A percentile compares a stretch with the other conserved stretches of the same genome.
These are phyloP conservation scores for Teunomyces barrocoloradensis DNA, from an alignment of 805 yeast genomes.

Conservation along the genomic window DNA sequence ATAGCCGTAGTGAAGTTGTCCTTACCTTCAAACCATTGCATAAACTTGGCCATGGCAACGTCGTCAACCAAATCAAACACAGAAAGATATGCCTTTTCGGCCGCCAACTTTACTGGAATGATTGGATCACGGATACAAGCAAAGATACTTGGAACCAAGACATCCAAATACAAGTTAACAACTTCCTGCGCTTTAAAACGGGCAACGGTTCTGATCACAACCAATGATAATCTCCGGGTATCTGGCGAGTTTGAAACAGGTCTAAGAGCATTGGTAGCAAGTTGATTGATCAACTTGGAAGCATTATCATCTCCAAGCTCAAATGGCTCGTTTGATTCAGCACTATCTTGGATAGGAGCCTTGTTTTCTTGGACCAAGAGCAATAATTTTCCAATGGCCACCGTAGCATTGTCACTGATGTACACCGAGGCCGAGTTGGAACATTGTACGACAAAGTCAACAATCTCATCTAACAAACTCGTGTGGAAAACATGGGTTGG, in stretches of 20 bases:
- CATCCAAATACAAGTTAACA: slow-evolving; percentile 52
- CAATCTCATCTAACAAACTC: slow-evolving; percentile 50
- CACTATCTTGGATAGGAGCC: slow-evolving; percentile 20
- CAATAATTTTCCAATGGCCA: slow-evolving; percentile 80
- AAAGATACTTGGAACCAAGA: slow-evolving; percentile 71
- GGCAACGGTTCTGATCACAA: slow-evolving; percentile 71
- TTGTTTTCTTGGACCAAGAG: slow-evolving; percentile 45
- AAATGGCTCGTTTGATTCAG: slow-evolving; percentile 20
- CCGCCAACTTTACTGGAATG: slow-evolving; percentile 90
- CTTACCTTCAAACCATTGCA: slow-evolving; percentile 58
- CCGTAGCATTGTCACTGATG: slow-evolving; percentile 70
- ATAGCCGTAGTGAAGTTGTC: slow-evolving; percentile 40
- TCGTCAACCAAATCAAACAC: slow-evolving; percentile 73
- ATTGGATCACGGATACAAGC: slow-evolving; percentile 81
- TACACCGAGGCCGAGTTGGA: slow-evolving; percentile 43
- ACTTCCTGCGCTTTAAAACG: slow-evolving; percentile 53
- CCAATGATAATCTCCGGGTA: slow-evolving; percentile 74
- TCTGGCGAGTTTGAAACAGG: slow-evolving; percentile 68
- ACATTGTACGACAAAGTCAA: slow-evolving; percentile 46
- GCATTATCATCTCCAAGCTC: slow-evolving; percentile 43
- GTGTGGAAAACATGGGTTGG: slow-evolving; percentile 60
- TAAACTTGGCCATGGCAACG: slow-evolving; percentile 49
- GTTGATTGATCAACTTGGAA: slow-evolving; percentile 44
- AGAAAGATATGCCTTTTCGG: slow-evolving; percentile 83
- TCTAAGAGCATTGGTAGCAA: slow-evolving; percentile 47